A percentile compares a stretch with the other conserved stretches of the same genome.
These are phyloP conservation scores for Physcomitrellopsis africana DNA, from an alignment of 225 moss, liverwort and hornwort species.

Conservation along the genomic window DNA sequence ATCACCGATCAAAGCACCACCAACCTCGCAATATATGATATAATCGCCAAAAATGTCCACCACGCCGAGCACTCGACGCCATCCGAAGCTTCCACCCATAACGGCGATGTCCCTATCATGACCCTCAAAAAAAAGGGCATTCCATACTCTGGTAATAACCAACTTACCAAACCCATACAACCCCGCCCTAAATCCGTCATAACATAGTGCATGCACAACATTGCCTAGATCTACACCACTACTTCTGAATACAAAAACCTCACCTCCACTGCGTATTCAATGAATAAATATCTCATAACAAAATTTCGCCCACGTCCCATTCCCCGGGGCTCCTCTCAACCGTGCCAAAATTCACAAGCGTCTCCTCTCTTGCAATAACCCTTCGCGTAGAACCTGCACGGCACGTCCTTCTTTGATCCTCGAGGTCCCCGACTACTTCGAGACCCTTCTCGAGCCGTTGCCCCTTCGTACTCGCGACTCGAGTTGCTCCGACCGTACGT, in stretches of 20 bases:
- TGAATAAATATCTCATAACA: conserved; percentile 27
- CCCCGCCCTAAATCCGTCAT: not conserved
- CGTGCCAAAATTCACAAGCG: conserved; percentile 93
- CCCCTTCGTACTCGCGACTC: conserved; percentile 53
- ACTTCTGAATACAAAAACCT: not conserved
- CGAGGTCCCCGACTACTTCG: conserved; percentile 49
- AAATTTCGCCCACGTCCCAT: conserved; percentile 15
- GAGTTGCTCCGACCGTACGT: conserved; percentile 55
- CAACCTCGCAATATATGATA: too few relatives aligned
- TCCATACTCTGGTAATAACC: not conserved
- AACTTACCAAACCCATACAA: not conserved
- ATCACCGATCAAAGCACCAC: too few relatives aligned
- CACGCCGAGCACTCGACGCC: too few relatives aligned
- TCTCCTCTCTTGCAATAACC: conserved; percentile 97
- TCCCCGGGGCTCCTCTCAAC: conserved; percentile 35
- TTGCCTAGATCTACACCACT: not conserved
- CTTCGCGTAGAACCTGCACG: conserved; percentile 83
- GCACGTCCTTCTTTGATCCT: conserved; percentile 78
- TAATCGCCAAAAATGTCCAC: too few relatives aligned
- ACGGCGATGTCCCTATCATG: too few relatives aligned
- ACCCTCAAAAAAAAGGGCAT: too few relatives aligned
- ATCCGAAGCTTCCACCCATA: too few relatives aligned
- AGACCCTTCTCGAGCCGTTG: conserved; percentile 43
- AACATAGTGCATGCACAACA: not conserved
- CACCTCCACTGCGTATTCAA: not conserved